Percentiles rank a stretch among this genome's conserved stretches.
These are phyloP conservation scores for Eustoma russellianum DNA, from an alignment of 257 asterid genomes.

Conservation along the genomic window DNA sequence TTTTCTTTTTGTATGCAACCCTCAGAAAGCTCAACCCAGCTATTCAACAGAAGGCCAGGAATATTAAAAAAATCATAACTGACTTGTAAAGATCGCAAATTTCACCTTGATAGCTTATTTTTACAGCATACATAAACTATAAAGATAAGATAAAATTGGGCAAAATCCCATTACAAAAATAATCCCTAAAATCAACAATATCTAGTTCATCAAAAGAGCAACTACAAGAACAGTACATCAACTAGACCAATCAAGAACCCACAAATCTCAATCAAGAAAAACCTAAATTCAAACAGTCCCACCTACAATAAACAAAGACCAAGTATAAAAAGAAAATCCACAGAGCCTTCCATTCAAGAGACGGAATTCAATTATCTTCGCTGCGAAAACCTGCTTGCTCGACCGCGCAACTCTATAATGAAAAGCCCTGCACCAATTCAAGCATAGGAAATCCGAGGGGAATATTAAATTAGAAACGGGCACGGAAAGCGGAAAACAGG, in stretches of 20 bases:
- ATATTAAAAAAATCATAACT: not conserved
- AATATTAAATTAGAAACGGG: not conserved
- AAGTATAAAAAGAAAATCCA: not conserved
- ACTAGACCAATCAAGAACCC: conserved; percentile 8
- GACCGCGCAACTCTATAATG: not conserved
- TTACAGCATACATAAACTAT: conserved; percentile 8
- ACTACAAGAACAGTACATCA: conserved; percentile 3
- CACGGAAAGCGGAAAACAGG: not conserved
- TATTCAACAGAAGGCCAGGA: conserved; percentile 2
- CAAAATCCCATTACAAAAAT: not conserved
- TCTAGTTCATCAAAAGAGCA: conserved; percentile 8
- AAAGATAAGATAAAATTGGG: not conserved
- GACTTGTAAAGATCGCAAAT: conserved; percentile 3
- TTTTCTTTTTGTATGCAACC: not conserved
- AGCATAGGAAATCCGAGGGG: not conserved
- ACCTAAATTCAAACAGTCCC: not conserved
- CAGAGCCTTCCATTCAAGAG: conserved; percentile 9
- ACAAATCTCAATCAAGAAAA: conserved; percentile 5
- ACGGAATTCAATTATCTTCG: conserved; percentile 6
- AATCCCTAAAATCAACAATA: conserved; percentile 2
- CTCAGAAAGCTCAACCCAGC: conserved; percentile 1
- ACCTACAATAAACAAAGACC: not conserved
- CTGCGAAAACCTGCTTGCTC: not conserved
- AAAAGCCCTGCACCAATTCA: conserved; percentile 8
- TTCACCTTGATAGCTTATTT: conserved; percentile 10